These are phyloP conservation scores for Fraxinus albicans DNA, from an alignment of 305 asterid genomes.

Conservation along the genomic window DNA sequence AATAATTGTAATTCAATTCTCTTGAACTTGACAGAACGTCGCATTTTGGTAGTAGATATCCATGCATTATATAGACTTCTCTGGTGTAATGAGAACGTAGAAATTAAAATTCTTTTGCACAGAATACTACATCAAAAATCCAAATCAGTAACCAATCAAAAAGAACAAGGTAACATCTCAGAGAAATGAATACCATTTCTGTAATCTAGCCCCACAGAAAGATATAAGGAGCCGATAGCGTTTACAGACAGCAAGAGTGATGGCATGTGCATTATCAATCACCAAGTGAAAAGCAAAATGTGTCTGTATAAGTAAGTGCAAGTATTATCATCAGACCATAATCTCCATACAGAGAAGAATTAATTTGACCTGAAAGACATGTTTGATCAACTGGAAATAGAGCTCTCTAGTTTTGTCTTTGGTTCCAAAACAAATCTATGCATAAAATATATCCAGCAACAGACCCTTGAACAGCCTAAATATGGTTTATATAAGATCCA, in stretches of 20 bases:
- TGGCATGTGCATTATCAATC: not conserved
- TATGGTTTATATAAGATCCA: not conserved
- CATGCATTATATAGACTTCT: slow-evolving; percentile 71
- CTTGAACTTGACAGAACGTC: slow-evolving; percentile 58
- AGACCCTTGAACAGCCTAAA: slow-evolving; percentile 7
- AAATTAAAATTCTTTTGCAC: slow-evolving; percentile 16
- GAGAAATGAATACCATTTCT: not conserved
- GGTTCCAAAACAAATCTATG: not conserved
- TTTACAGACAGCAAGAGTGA: not conserved
- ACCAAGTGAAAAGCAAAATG: slow-evolving; percentile 2
- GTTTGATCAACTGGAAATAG: slow-evolving; percentile 15
- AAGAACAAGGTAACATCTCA: slow-evolving; percentile 1
- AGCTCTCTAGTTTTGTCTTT: not conserved
- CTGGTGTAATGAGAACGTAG: slow-evolving; percentile 42
- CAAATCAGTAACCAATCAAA: not conserved
- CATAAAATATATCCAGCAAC: not conserved
- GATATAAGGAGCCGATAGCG: not conserved
- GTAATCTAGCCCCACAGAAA: not conserved
- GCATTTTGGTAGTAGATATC: slow-evolving; percentile 62
- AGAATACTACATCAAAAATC: slow-evolving; percentile 10
- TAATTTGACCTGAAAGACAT: slow-evolving; percentile 6
- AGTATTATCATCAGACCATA: slow-evolving; percentile 1
- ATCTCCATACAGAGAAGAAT: slow-evolving; percentile 6
- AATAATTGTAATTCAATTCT: slow-evolving; percentile 55
- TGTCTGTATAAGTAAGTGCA: not conserved